Evolutionary conservation across 2,329 filamentous ascomycete species (phyloP).

Genomic region (Zymoseptoria crescenta): DNA sequence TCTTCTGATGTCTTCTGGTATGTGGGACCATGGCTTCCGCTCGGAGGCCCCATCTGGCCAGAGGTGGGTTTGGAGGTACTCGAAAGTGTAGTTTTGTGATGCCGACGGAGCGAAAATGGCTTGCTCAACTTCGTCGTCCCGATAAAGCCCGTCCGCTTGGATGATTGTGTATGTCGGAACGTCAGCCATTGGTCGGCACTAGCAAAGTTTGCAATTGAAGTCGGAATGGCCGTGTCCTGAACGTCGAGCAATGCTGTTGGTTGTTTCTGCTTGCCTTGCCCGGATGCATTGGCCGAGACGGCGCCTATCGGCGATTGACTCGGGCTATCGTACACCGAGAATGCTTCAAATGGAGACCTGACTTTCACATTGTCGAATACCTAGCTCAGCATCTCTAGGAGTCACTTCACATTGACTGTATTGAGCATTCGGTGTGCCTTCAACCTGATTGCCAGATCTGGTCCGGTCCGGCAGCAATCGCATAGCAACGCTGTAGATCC

Average conservation of each 20-base stretch:
- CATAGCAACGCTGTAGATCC: no score
- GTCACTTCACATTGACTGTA: no score
- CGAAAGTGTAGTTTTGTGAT: slow-evolving; percentile 20
- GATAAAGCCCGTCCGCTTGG: slow-evolving; percentile 25
- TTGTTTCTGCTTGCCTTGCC: neutral
- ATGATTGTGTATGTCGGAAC: slow-evolving; percentile 25
- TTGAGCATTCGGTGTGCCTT: no score
- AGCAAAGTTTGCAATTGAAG: neutral
- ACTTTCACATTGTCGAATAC: neutral
- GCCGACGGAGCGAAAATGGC: slow-evolving; percentile 21
- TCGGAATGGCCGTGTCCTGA: neutral
- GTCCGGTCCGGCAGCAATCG: no score
- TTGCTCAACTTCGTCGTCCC: slow-evolving; percentile 22
- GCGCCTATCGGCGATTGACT: neutral
- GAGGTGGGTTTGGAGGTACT: slow-evolving; percentile 18
- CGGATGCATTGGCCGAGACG: neutral
- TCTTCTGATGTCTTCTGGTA: slow-evolving; percentile 22
- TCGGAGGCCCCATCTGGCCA: slow-evolving; percentile 18
- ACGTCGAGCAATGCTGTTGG: neutral
- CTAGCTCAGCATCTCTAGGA: no score
- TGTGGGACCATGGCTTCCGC: slow-evolving; percentile 23
- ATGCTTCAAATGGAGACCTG: neutral
- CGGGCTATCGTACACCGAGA: neutral
- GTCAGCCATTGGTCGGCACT: neutral
- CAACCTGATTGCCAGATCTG: no score